These are phyloP conservation scores for Inga oerstediana DNA, from an alignment of 306 rosid genomes.

Conservation along the genomic window DNA sequence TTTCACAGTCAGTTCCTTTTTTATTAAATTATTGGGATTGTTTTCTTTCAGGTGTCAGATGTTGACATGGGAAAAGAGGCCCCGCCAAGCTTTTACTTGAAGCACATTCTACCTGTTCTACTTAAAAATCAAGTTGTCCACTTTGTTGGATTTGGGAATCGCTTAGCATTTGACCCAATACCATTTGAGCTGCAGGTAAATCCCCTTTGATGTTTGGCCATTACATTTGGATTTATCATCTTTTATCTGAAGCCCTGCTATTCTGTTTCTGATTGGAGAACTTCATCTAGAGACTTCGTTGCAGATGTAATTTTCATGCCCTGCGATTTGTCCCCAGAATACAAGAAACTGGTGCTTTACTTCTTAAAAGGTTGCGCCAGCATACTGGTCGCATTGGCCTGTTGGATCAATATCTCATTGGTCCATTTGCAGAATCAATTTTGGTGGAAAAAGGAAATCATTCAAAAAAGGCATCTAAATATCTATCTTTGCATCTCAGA, in stretches of 20 bases:
- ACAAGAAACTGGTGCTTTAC: constrained; percentile 88
- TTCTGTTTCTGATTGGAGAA: constrained; percentile 78
- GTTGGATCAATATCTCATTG: constrained; percentile 73
- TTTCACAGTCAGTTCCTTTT: constrained; percentile 18
- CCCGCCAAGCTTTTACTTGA: constrained; percentile 87
- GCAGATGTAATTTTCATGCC: constrained; percentile 99
- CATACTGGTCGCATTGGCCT: constrained; percentile 58
- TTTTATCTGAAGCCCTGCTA: constrained; percentile 38
- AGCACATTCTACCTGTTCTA: constrained; percentile 73
- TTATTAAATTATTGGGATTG: constrained; percentile 39
- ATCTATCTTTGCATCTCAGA: constrained; percentile 92
- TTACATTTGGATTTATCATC: constrained; percentile 22
- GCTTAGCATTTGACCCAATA: constrained; percentile 93
- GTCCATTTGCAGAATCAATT: constrained; percentile 57
- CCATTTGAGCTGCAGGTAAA: constrained; percentile 87
- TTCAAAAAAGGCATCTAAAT: constrained; percentile 70
- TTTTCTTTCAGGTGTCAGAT: constrained; percentile 71
- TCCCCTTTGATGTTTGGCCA: constrained; percentile 34
- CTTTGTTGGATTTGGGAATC: constrained; percentile 94
- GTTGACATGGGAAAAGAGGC: constrained; percentile 90
- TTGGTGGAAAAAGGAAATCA: constrained; percentile 40
- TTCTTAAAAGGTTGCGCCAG: constrained; percentile 84
- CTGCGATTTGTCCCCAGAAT: constrained; percentile 91
- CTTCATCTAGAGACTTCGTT: constrained; percentile 98
- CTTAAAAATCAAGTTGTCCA: constrained; percentile 82